Conservation (phyloP, 2,329 filamentous ascomycete species). For the Fusarium sp. region DNA sequence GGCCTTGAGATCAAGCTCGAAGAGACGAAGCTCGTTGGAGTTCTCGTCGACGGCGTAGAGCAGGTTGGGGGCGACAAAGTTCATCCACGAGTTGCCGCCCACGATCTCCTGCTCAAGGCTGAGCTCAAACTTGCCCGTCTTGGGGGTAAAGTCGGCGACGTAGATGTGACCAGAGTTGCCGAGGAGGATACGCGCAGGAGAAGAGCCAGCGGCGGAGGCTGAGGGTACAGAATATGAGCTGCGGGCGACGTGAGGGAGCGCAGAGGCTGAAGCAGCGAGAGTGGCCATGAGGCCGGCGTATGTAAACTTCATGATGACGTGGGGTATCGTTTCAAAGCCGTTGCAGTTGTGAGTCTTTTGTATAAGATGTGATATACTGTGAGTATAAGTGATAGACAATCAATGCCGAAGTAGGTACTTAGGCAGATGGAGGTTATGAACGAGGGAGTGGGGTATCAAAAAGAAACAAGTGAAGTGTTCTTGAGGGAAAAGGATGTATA, state of each 20-base stretch:
- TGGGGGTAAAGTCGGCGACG: conserved; percentile 55
- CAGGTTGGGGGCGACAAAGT: conserved; percentile 54
- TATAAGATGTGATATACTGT: not conserved
- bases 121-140: conserved; percentile 57
- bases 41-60: conserved; percentile 65
- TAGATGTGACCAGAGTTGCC: conserved; percentile 58
- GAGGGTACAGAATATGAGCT: conserved; percentile 21
- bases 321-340: conserved; percentile 20
- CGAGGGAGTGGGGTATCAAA: conserved; percentile 24
- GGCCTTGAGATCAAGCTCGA: conserved; percentile 53
- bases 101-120: conserved; percentile 51
- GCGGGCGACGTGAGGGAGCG: conserved; percentile 33
- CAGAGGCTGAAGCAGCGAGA: conserved; percentile 37
- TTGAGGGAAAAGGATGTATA: not conserved
- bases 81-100: conserved; percentile 62
- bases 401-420: conserved; percentile 21
- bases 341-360: not conserved
- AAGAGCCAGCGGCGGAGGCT: conserved; percentile 12
- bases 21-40: conserved; percentile 56
- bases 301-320: conserved; percentile 42
- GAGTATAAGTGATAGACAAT: conserved; percentile 24
- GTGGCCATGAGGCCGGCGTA: conserved; percentile 39
- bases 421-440: not conserved
- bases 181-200: conserved; percentile 54
- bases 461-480: not conserved